Base-by-base conservation (phyloP, 1,284 basidiomycete species). In the Schizopora paradoxa region DNA sequence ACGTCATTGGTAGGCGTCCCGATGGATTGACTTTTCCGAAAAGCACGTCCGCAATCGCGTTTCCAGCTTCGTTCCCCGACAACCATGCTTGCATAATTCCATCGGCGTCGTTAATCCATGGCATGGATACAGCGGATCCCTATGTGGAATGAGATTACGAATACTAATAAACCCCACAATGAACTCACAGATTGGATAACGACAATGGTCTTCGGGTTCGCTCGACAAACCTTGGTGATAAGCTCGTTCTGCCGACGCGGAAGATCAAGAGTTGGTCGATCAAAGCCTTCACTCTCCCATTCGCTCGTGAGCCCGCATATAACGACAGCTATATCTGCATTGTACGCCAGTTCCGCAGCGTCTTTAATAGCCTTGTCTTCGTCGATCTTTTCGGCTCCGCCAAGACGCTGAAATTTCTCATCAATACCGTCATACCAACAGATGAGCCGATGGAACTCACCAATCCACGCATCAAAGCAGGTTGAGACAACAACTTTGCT, bases 61-160 rank as follows among this genome's bases (percentile, higher is more conserved):
- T 83, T 2, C 87, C 86, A 11, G 70, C 68, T 61, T 86, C 85
- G 58, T 89, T 87, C 2, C 86, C 87, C 4, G 76, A 78, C 56
- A 86, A 88, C 79, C 79, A 83, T 0, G 78, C 65, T 51, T 82
- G 79, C 5, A 83, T 54, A 26, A 82, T 60, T 2, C 70, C 73
- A n/a, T 62, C 61, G 13, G 79, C 74, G 16, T 69, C 61, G 41
- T 70, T 54, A 1, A 75, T 65, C 79, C 79, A 83, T 8, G 80
- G 79, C 79, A 82, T 82, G 0, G 80, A 74, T 10, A 79, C 73
- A 6, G 79, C 74, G 16, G 79, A 82, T 5, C 80, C 79, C 79
- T 82, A 40, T 21, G 27, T 11, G 31, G 16, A 48, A 41, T 22
- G 31, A 11, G 11, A 13, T 26, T 7, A 25, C 13, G 8, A 33